phyloP scores from a whole-genome alignment of 768 basidiomycete species.

The Favolaschia claudopus region DNA sequence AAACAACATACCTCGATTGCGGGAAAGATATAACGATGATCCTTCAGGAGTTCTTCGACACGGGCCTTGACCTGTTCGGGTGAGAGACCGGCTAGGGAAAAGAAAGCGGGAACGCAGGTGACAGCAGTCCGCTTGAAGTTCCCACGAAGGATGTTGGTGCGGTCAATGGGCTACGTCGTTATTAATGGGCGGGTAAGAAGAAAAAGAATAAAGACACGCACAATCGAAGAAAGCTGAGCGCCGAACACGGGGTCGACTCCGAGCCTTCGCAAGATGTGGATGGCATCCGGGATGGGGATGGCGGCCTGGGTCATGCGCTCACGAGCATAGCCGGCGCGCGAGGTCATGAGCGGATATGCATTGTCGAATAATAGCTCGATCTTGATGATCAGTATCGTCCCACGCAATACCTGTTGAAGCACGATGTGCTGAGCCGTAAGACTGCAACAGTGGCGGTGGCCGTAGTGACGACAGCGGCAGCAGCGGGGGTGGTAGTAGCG shows the following conservation, averaged over 20 bases:
- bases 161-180: not conserved
- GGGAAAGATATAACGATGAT: conserved; percentile 8
- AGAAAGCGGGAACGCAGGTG: not conserved
- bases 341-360: not conserved
- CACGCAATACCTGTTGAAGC: not conserved
- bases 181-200: not conserved
- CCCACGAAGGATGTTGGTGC: conserved; percentile 4
- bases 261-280: not conserved
- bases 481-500: not conserved
- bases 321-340: not conserved
- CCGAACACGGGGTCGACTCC: not conserved
- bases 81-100: not conserved
- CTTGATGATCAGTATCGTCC: not conserved
- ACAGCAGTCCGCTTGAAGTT: not conserved
- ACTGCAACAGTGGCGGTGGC: not conserved
- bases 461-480: not conserved
- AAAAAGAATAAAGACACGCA: not conserved
- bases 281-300: not conserved
- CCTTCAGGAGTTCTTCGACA: not conserved
- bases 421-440: not conserved
- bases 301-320: not conserved
- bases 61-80: not conserved
- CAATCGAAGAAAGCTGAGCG: not conserved
- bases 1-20: not conserved
- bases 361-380: not conserved